Evolutionary conservation across 768 basidiomycete species (phyloP).

Genomic region (Trametes elegans): DNA sequence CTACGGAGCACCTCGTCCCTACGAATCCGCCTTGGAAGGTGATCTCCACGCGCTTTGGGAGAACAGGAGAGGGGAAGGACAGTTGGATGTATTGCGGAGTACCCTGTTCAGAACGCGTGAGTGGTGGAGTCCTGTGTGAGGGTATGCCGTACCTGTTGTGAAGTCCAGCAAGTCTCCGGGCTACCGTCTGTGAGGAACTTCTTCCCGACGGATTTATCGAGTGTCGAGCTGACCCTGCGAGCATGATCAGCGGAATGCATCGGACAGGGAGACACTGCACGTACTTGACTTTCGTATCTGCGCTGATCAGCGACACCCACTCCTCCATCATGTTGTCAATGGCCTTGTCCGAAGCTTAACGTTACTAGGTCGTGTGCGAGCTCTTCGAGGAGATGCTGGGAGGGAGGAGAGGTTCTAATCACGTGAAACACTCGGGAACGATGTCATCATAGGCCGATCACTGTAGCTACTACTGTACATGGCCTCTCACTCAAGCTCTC

Average conservation of each 20-base stretch:
- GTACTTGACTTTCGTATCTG: slow-evolving; percentile 52
- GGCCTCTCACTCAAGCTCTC: slow-evolving; percentile 1
- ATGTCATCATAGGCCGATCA: not conserved
- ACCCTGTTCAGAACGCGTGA: slow-evolving; percentile 46
- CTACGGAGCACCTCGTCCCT: slow-evolving; percentile 59
- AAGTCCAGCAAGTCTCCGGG: slow-evolving; percentile 84
- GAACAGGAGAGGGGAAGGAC: slow-evolving; percentile 50
- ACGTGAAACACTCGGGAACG: not conserved
- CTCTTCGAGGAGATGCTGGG: not conserved
- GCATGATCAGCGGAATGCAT: not conserved
- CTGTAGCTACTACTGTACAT: too few species aligned
- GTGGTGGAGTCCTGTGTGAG: not conserved
- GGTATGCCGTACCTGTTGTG: slow-evolving; percentile 56
- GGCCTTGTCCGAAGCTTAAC: too few species aligned
- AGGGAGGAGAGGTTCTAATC: not conserved
- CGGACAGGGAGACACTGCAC: too few species aligned
- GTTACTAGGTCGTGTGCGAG: not conserved
- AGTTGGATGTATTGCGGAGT: slow-evolving; percentile 75
- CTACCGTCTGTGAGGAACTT: slow-evolving; percentile 66
- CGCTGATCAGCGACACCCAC: slow-evolving; percentile 38
- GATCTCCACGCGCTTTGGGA: slow-evolving; percentile 53
- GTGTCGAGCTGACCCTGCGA: slow-evolving; percentile 72
- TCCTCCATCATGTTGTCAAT: not conserved
- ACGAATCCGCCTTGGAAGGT: slow-evolving; percentile 90
- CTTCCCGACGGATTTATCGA: slow-evolving; percentile 73